These are phyloP conservation scores for Mucor ambiguus DNA, from an alignment of 371 early-diverging fungal species.

Conservation along the genomic window DNA sequence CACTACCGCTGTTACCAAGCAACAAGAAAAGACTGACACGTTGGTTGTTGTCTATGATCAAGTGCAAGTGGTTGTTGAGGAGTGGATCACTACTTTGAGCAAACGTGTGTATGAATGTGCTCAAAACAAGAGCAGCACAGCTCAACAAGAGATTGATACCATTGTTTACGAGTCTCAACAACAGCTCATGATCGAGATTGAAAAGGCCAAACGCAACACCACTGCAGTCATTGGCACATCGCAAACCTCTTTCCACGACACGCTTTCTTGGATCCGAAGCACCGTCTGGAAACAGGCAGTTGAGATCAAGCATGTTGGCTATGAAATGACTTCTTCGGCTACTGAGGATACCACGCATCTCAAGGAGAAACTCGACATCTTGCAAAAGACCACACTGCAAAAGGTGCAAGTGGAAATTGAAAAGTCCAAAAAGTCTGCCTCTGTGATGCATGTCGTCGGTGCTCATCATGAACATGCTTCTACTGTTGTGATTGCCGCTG, in stretches of 20 bases:
- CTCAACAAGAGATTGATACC: conserved; percentile 27
- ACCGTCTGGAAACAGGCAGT: conserved; percentile 27
- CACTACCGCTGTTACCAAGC: not conserved
- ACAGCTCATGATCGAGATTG: conserved; percentile 27
- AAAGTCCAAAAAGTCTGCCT: conserved; percentile 19
- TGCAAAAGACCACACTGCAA: conserved; percentile 18
- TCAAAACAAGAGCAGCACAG: conserved; percentile 20
- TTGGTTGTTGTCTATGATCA: conserved; percentile 21
- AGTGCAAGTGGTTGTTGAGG: conserved; percentile 16
- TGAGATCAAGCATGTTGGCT: conserved; percentile 27
- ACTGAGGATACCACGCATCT: not conserved
- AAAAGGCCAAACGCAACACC: conserved; percentile 30
- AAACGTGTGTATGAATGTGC: conserved; percentile 29
- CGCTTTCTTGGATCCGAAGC: conserved; percentile 26
- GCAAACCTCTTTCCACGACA: conserved; percentile 33
- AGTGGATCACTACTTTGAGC: conserved; percentile 28
- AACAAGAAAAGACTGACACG: conserved; percentile 24
- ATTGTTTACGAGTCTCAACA: conserved; percentile 31
- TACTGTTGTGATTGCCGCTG: conserved; percentile 20
- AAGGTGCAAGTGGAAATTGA: conserved; percentile 18
- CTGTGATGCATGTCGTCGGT: conserved; percentile 16
- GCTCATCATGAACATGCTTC: conserved; percentile 9
- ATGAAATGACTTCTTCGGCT: conserved; percentile 16
- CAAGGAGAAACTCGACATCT: conserved; percentile 12
- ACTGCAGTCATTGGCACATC: conserved; percentile 28